Conservation (phyloP, 2,329 filamentous ascomycete genomes). For the Trichoderma endophyticum region DNA sequence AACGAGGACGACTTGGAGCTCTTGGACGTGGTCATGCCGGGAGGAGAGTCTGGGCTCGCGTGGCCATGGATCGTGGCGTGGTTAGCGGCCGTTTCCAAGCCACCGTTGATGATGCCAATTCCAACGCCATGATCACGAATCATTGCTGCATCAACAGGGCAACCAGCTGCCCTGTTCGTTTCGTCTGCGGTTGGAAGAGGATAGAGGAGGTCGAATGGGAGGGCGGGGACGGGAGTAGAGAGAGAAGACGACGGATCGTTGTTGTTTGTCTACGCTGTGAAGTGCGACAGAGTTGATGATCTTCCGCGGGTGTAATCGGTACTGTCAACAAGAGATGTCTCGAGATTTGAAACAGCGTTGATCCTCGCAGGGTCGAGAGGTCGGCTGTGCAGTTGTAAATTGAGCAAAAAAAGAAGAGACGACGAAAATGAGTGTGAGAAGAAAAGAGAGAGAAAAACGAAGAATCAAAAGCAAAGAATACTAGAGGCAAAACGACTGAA, state of each 20-base stretch:
- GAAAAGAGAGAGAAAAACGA: background rate
- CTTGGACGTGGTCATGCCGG: conserved; percentile 75
- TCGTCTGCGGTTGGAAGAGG: background rate
- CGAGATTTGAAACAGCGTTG: conserved; percentile 2
- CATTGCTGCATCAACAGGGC: conserved; percentile 25
- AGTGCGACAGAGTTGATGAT: background rate
- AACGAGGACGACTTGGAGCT: conserved; percentile 90
- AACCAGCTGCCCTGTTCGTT: conserved; percentile 8
- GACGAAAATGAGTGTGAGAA: background rate
- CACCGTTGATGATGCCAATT: conserved; percentile 21
- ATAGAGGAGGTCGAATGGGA: background rate
- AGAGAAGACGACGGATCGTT: background rate
- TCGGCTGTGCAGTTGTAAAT: background rate
- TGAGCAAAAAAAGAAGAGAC: background rate
- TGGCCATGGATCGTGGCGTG: conserved; percentile 22
- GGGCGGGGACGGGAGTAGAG: background rate
- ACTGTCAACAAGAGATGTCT: conserved; percentile 4
- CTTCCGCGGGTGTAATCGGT: background rate
- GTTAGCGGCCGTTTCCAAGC: background rate
- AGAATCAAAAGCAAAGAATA: background rate
- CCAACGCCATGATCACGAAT: conserved; percentile 33
- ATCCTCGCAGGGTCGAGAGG: background rate
- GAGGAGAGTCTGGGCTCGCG: conserved; percentile 37
- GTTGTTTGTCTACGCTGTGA: background rate
- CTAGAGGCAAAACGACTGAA: conserved; percentile 12